Evolutionary conservation across 2,329 filamentous ascomycete species (phyloP).

Genomic region (Ophiostoma sp.): DNA sequence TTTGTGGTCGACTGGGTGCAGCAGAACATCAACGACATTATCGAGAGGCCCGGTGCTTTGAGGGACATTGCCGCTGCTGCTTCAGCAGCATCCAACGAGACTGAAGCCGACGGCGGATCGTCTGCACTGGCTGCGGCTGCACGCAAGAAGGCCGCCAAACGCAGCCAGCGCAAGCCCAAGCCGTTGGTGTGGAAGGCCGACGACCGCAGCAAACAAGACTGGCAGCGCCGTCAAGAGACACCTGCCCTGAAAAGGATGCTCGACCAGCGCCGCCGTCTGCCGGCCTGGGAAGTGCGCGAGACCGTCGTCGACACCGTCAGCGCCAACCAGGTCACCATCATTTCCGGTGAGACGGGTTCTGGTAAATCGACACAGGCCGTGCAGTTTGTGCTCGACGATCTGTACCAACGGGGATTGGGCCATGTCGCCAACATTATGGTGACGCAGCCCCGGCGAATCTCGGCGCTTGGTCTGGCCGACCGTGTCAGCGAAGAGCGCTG

Average conservation of each 20-base stretch:
- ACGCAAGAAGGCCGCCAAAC: constrained; percentile 32
- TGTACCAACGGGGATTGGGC: constrained; percentile 75
- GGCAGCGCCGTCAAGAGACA: constrained; percentile 66
- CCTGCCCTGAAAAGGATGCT: constrained; percentile 74
- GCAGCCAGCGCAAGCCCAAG: constrained; percentile 51
- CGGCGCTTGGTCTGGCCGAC: constrained; percentile 88
- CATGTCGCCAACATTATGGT: constrained; percentile 85
- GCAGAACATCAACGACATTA: constrained; percentile 75
- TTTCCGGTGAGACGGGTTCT: constrained; percentile 94
- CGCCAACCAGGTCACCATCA: constrained; percentile 85
- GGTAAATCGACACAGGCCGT: constrained; percentile 97
- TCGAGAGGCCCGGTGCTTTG: constrained; percentile 80
- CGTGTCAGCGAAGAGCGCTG: constrained; percentile 86
- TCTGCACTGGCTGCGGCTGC: constrained; percentile 25
- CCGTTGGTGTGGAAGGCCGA: constrained; percentile 66
- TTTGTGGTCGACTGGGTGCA: constrained; percentile 91
- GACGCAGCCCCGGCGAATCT: constrained; percentile 92
- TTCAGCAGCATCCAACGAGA: constrained; percentile 62
- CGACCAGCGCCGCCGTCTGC: constrained; percentile 68
- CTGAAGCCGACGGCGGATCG: constrained; percentile 37
- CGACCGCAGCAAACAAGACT: constrained; percentile 62
- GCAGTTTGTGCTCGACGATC: constrained; percentile 90
- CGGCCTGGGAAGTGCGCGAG: constrained; percentile 83
- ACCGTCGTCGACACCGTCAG: constrained; percentile 74
- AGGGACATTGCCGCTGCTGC: constrained; percentile 80